Conservation (phyloP, 2,329 filamentous ascomycete genomes). For the Nemania serpens region DNA sequence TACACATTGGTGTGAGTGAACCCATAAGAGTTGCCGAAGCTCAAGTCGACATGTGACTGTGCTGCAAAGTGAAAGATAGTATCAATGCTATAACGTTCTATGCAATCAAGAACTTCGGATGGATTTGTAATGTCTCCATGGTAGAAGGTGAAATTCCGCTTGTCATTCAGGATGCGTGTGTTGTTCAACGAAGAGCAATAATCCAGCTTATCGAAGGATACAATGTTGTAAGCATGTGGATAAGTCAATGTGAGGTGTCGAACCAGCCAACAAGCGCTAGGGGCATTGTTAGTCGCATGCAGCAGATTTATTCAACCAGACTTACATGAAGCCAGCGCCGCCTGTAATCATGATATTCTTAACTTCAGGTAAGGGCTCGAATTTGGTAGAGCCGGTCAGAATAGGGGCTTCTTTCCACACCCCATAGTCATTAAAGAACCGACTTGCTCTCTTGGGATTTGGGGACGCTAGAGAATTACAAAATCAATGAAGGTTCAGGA, state of each 20-base stretch:
- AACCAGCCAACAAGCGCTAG: slow-evolving; percentile 80
- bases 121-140: slow-evolving; percentile 78
- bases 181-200: slow-evolving; percentile 84
- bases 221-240: slow-evolving; percentile 73
- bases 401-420: slow-evolving; percentile 75
- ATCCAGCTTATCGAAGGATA: slow-evolving; percentile 85
- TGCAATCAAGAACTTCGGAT: slow-evolving; percentile 69
- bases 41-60: slow-evolving; percentile 82
- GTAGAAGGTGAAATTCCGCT: slow-evolving; percentile 77
- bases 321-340: slow-evolving; percentile 84
- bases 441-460: slow-evolving; percentile 36
- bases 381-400: slow-evolving; percentile 71
- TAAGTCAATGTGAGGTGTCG: slow-evolving; percentile 78
- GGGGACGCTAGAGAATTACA: slow-evolving; percentile 20
- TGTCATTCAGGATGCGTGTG: slow-evolving; percentile 68
- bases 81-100: slow-evolving; percentile 74
- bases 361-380: slow-evolving; percentile 69
- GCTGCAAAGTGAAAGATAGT: slow-evolving; percentile 84
- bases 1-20: slow-evolving; percentile 84
- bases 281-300: slow-evolving; percentile 29
- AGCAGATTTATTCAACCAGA: slow-evolving; percentile 19
- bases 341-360: slow-evolving; percentile 85
- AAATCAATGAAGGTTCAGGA: slow-evolving; percentile 4
- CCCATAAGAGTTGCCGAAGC: slow-evolving; percentile 80
- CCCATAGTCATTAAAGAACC: slow-evolving; percentile 63